These are phyloP conservation scores for Bathelium albidoporum DNA, from an alignment of 495 filamentous ascomycete genomes.

Conservation along the genomic window DNA sequence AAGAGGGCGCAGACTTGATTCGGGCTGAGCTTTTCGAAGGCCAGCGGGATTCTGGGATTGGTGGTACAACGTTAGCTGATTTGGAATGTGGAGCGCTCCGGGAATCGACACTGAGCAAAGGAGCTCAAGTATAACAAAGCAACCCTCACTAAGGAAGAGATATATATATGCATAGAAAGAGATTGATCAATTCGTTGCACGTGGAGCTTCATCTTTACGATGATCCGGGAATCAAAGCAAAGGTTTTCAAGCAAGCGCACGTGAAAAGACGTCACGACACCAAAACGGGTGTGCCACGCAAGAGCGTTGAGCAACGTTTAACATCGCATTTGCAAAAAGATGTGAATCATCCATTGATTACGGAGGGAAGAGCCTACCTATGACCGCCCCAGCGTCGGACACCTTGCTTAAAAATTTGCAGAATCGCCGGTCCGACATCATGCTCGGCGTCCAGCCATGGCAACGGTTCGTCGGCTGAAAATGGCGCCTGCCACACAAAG, in stretches of 20 bases:
- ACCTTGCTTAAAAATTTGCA: constrained; percentile 94
- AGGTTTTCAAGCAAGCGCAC: background rate
- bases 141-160: too few relatives aligned
- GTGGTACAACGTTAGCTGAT: background rate
- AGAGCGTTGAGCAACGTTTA: background rate
- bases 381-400: constrained; percentile 73
- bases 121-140: too few relatives aligned
- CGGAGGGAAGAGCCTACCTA: constrained; percentile 40
- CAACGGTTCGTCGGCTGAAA: constrained; percentile 74
- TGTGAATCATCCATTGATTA: constrained; percentile 10
- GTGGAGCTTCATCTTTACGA: background rate
- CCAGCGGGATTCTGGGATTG: constrained; percentile 63
- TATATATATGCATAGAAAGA: background rate
- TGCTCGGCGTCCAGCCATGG: constrained; percentile 99
- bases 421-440: constrained; percentile 85
- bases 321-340: constrained; percentile 8
- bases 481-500: constrained; percentile 90
- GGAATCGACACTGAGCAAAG: background rate
- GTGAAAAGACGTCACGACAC: background rate
- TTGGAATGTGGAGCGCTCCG: background rate
- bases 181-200: background rate
- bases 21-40: constrained; percentile 84
- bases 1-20: constrained; percentile 72
- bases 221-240: background rate
- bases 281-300: background rate